Conservation (phyloP, 1,284 basidiomycete genomes). For the Sanguinoderma infundibulare region DNA sequence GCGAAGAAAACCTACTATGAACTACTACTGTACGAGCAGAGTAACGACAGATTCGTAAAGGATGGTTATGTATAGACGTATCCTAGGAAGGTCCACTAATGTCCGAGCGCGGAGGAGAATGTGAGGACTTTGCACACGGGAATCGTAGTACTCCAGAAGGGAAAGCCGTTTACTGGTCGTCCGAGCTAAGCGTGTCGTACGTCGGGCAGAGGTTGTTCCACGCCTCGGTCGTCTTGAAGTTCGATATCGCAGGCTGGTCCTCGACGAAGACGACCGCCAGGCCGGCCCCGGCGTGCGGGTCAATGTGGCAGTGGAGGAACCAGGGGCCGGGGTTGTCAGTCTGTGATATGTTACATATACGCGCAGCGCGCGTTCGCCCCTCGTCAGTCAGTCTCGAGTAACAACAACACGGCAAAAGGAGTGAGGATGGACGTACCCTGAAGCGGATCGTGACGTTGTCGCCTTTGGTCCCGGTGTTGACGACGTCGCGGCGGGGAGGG, state of each 20-base stretch:
- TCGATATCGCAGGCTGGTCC: slow-evolving; percentile 17
- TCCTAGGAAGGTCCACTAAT: too few relatives aligned
- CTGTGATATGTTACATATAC: too few relatives aligned
- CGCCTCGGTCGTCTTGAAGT: slow-evolving; percentile 6
- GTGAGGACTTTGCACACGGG: too few relatives aligned
- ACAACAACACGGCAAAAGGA: not conserved
- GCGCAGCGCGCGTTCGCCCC: not conserved
- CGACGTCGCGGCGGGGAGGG: slow-evolving; percentile 35
- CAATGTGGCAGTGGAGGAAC: slow-evolving; percentile 32
- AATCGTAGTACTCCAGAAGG: too few relatives aligned
- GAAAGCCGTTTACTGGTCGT: too few relatives aligned
- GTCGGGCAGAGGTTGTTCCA: slow-evolving; percentile 20
- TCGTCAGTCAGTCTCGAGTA: not conserved
- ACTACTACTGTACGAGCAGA: too few relatives aligned
- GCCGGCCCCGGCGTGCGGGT: slow-evolving; percentile 35
- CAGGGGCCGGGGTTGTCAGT: slow-evolving; percentile 34
- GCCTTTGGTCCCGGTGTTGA: slow-evolving; percentile 25
- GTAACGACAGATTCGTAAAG: too few relatives aligned
- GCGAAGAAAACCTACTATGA: too few relatives aligned
- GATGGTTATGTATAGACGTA: too few relatives aligned
- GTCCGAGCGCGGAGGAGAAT: too few relatives aligned
- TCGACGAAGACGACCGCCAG: slow-evolving; percentile 35
- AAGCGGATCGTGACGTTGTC: slow-evolving; percentile 35
- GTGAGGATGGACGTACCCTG: slow-evolving; percentile 13
- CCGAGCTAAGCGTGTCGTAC: slow-evolving; percentile 7